Evolutionary conservation across 2,329 filamentous ascomycete species (phyloP).

Genomic region (Blumeriella jaapii): DNA sequence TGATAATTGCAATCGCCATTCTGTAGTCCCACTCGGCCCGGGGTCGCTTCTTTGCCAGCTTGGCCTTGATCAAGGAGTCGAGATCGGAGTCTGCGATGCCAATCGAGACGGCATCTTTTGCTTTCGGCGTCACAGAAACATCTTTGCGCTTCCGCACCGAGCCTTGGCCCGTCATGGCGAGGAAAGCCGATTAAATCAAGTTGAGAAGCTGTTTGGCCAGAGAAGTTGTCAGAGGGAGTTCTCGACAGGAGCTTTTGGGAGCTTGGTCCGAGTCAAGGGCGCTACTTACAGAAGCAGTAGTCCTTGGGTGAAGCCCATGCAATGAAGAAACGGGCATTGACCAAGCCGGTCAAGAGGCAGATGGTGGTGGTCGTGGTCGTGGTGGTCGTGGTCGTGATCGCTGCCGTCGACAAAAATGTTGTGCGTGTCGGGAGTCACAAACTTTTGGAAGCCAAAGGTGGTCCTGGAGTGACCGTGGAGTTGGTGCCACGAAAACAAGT

Average conservation of each 20-base stretch:
- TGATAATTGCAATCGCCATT: conserved; percentile 66
- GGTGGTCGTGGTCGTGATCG: no score
- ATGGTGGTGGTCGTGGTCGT: conserved; percentile 9
- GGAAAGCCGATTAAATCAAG: conserved; percentile 9
- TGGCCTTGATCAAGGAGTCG: conserved; percentile 38
- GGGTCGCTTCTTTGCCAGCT: conserved; percentile 25
- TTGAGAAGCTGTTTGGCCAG: conserved; percentile 7
- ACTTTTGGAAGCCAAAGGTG: conserved; percentile 6
- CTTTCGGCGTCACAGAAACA: conserved; percentile 35
- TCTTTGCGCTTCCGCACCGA: conserved; percentile 30
- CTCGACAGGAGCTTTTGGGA: conserved; percentile 5
- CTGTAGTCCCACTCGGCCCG: conserved; percentile 74
- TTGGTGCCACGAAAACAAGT: conserved; percentile 4
- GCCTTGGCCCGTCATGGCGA: conserved; percentile 25
- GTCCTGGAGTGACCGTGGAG: no score
- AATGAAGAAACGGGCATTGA: conserved; percentile 22
- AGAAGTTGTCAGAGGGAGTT: conserved; percentile 15
- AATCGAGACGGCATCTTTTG: conserved; percentile 33
- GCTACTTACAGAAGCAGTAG: conserved; percentile 9
- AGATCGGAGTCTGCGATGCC: conserved; percentile 31
- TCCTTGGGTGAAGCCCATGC: conserved; percentile 13
- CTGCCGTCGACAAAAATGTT: no score
- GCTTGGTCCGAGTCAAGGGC: conserved; percentile 1
- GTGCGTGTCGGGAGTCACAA: conserved; percentile 1
- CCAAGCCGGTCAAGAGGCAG: conserved; percentile 20